Base-by-base conservation (phyloP, 2,329 filamentous ascomycete species). In the Lanzia echinophila region DNA sequence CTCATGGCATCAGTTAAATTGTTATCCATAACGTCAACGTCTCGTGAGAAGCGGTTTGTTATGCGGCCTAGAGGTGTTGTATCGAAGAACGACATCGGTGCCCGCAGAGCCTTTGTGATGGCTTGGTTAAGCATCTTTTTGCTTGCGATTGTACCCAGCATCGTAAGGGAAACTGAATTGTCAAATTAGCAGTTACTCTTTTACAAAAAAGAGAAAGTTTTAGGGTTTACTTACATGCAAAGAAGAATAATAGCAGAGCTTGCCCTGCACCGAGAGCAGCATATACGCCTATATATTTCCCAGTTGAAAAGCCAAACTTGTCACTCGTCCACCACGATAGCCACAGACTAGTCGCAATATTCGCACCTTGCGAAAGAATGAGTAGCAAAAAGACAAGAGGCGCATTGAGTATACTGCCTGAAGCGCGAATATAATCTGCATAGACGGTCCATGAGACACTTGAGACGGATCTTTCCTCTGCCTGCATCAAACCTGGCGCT, bases 11-110 rank as follows among this genome's bases (percentile, higher is more conserved):
- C 92, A 0, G 87, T 87, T 42, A 96, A 73, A 55, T 84, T 89
- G 69, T 96, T 96, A 72, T 97, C 94, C 90, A 97, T 95, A 54
- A 94, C 89, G 65, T 96, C 90, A 39, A 97, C 88, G 65, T 99
- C 94, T 62, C 92, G 87, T 32, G 90, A 95, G 72, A 97, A 97
- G 15, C 94, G 88, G 69, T 97, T 97, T 20, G 90, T 96, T 68
- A 97, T 96, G 36, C 92, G 86, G 19, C 94, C 94, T 1, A 97
- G 79, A 0, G 94, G 94, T 0, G 94, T 97, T 0, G 94, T 97
- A 65, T 99, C 94, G 72, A 97, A 97, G 73, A 97, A 97, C 4
- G 88, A 87, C 90, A 86, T 84, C n/a, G 82, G 82, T 2, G 82
- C 82, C 24, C 82, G 76, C n/a, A 86, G 72, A 1, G 94, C 89